Evolutionary conservation across 179 eudicot genomes (phyloP).

Genomic region (Actinidia polygama): DNA sequence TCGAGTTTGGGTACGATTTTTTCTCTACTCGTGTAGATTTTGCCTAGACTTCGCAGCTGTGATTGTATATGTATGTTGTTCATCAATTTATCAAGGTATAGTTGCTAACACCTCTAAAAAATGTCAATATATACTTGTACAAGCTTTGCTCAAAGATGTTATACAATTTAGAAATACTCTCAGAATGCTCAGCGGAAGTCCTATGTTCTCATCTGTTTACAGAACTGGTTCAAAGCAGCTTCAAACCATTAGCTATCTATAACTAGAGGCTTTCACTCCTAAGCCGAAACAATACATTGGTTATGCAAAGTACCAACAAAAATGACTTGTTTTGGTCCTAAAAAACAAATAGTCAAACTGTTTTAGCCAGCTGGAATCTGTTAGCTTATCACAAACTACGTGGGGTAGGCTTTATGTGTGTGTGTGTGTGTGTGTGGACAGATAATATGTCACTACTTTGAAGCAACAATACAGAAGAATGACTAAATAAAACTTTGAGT

Average conservation of each 20-base stretch:
- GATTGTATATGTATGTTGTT: not conserved
- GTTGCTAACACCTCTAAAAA: constrained; percentile 14
- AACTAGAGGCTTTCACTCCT: too few relatives aligned
- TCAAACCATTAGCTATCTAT: not conserved
- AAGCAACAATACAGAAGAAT: too few relatives aligned
- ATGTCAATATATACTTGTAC: constrained; percentile 13
- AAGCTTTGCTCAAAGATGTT: not conserved
- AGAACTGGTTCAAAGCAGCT: not conserved
- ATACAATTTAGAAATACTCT: not conserved
- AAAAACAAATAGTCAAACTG: too few relatives aligned
- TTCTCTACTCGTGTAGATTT: not conserved
- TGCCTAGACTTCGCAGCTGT: not conserved
- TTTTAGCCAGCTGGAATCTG: too few relatives aligned
- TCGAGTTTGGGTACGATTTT: constrained; percentile 1
- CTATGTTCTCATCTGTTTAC: constrained; percentile 4
- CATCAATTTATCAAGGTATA: constrained; percentile 12
- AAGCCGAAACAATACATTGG: too few relatives aligned
- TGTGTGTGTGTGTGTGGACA: too few relatives aligned
- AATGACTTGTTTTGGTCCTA: too few relatives aligned
- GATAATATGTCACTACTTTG: too few relatives aligned
- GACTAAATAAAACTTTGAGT: too few relatives aligned
- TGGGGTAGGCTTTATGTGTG: too few relatives aligned
- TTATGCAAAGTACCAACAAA: too few relatives aligned
- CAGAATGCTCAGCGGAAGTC: not conserved
- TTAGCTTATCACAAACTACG: too few relatives aligned